phyloP scores from a whole-genome alignment of 805 yeast genomes.

The Starmerella potacharoeniae region DNA sequence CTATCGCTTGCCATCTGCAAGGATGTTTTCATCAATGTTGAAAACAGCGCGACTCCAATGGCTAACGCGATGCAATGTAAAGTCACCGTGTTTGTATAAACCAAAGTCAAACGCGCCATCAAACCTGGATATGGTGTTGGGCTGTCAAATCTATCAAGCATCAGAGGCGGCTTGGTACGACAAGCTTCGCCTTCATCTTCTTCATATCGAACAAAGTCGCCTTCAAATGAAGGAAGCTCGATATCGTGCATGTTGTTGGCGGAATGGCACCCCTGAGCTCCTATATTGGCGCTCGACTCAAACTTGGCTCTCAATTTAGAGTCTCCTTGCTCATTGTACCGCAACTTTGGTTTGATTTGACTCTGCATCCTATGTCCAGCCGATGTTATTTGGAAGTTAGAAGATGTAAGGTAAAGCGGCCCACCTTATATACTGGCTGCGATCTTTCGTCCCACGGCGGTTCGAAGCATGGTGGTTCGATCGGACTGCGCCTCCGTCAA shows the following conservation, averaged over 20 bases:
- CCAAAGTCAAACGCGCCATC: neutral
- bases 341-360: too few species aligned
- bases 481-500: neutral
- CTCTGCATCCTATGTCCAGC: too few species aligned
- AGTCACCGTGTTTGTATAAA: neutral
- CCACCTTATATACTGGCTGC: conserved; percentile 4
- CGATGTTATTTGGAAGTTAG: neutral
- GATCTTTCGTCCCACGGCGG: neutral
- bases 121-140: neutral
- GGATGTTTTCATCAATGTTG: neutral
- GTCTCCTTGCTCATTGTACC: too few species aligned
- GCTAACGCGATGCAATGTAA: neutral
- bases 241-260: neutral
- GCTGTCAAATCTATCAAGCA: neutral
- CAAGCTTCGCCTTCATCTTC: too few species aligned
- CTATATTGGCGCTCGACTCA: too few species aligned
- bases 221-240: neutral
- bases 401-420: neutral
- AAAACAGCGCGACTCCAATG: neutral
- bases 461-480: neutral
- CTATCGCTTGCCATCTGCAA: neutral
- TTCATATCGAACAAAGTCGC: too few species aligned
- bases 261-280: too few species aligned
- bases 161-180: neutral
- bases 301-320: too few species aligned